These are phyloP conservation scores for Claviceps quebecensis DNA, from an alignment of 2,329 filamentous ascomycete genomes.

Conservation along the genomic window DNA sequence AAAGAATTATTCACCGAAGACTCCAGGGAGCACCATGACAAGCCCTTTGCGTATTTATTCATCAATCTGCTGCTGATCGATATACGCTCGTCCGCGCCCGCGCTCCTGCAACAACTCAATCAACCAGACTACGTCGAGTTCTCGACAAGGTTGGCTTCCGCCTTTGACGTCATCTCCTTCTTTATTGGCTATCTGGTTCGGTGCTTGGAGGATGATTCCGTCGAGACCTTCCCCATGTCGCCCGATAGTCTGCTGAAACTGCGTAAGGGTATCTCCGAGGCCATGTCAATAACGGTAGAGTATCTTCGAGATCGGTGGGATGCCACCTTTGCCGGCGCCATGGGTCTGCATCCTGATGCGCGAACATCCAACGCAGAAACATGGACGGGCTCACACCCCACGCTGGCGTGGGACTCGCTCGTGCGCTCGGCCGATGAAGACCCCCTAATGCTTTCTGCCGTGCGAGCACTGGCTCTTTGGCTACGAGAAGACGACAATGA, in stretches of 20 bases:
- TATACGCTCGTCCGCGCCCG: conserved; percentile 47
- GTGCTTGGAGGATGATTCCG: conserved; percentile 34
- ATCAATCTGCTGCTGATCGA: conserved; percentile 53
- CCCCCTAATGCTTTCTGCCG: conserved; percentile 42
- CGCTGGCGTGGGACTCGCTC: conserved; percentile 45
- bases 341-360: conserved; percentile 45
- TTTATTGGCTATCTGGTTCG: conserved; percentile 45
- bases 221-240: conserved; percentile 30
- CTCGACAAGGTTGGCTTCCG: conserved; percentile 42
- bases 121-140: conserved; percentile 34
- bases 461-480: conserved; percentile 49
- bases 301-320: conserved; percentile 60
- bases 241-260: conserved; percentile 48
- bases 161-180: conserved; percentile 47
- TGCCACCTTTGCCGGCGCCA: conserved; percentile 45
- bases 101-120: conserved; percentile 44
- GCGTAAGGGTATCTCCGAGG: conserved; percentile 45
- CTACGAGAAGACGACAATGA: conserved; percentile 55
- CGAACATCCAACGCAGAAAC: conserved; percentile 30
- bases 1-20: conserved; percentile 38
- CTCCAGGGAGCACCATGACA: conserved; percentile 21
- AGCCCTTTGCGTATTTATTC: conserved; percentile 47
- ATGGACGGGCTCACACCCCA: conserved; percentile 28
- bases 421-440: conserved; percentile 36
- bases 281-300: conserved; percentile 48